Conservation (phyloP, 2,329 filamentous ascomycete species). For the Botryosphaeria dothidea region DNA sequence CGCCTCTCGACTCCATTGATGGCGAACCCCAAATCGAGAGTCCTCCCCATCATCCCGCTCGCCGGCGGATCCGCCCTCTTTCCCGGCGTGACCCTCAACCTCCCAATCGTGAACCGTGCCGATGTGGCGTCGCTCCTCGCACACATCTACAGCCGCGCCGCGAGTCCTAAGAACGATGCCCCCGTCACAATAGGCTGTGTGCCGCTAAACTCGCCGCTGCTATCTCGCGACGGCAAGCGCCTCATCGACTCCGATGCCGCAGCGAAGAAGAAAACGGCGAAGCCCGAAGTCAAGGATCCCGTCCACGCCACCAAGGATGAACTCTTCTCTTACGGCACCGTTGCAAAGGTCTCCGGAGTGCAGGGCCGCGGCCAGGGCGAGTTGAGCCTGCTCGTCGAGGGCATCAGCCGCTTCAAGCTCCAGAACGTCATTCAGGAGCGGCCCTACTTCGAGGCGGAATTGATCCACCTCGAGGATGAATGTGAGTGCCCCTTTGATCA, state of each 20-base stretch:
- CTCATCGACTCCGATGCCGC: conserved; percentile 63
- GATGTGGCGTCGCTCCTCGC: conserved; percentile 89
- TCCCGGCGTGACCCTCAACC: conserved; percentile 80
- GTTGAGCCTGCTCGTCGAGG: conserved; percentile 84
- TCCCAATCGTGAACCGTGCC: conserved; percentile 78
- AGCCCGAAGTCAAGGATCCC: conserved; percentile 36
- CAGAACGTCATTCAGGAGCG: conserved; percentile 74
- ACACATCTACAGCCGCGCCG: conserved; percentile 75
- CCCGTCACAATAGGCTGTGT: conserved; percentile 83
- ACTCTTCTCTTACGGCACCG: conserved; percentile 79
- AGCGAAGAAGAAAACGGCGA: conserved; percentile 45
- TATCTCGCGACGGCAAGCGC: conserved; percentile 73
- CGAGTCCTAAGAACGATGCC: conserved; percentile 63
- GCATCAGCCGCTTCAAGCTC: conserved; percentile 73
- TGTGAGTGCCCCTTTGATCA: conserved; percentile 46
- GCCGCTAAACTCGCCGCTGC: conserved; percentile 73
- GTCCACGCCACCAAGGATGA: conserved; percentile 55
- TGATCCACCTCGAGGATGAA: conserved; percentile 70
- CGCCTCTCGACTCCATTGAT: conserved; percentile 1
- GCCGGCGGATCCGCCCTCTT: conserved; percentile 79
- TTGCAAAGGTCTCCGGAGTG: conserved; percentile 54
- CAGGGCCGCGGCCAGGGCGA: conserved; percentile 55
- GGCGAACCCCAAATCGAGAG: conserved; percentile 34
- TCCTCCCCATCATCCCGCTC: conserved; percentile 78
- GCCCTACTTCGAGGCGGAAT: conserved; percentile 83